Evolutionary conservation across 2,329 filamentous ascomycete species (phyloP).

Genomic region (Ophiostoma perfectum): DNA sequence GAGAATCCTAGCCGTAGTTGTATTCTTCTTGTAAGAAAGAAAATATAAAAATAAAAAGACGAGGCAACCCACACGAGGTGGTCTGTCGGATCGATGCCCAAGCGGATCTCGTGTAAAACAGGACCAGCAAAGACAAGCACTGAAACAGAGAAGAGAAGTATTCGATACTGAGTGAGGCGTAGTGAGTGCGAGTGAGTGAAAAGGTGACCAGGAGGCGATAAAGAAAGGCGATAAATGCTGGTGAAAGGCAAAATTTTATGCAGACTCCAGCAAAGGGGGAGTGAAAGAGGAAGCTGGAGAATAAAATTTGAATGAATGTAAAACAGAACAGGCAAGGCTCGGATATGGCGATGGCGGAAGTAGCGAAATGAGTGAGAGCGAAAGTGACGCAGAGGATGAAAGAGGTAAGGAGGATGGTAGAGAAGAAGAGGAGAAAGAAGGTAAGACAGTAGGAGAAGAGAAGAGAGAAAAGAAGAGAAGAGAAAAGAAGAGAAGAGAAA

Average conservation of each 20-base stretch:
- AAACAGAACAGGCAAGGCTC: not conserved
- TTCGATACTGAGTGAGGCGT: no score
- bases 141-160: not conserved
- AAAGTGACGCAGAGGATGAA: not conserved
- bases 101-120: not conserved
- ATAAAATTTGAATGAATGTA: not conserved
- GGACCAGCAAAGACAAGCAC: not conserved
- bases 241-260: not conserved
- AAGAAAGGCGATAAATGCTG: not conserved
- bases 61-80: no score
- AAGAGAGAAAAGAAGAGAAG: not conserved
- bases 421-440: not conserved
- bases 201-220: conserved; percentile 4
- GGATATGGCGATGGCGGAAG: not conserved
- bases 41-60: not conserved
- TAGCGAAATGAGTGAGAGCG: not conserved
- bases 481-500: not conserved
- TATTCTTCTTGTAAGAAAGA: not conserved
- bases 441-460: not conserved
- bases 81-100: no score
- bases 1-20: not conserved
- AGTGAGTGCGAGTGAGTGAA: not conserved
- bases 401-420: not conserved
- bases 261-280: not conserved
- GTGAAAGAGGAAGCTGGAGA: not conserved